Evolutionary conservation across 345 rosid genomes (phyloP).

Genomic region (Arabis hirsuta): DNA sequence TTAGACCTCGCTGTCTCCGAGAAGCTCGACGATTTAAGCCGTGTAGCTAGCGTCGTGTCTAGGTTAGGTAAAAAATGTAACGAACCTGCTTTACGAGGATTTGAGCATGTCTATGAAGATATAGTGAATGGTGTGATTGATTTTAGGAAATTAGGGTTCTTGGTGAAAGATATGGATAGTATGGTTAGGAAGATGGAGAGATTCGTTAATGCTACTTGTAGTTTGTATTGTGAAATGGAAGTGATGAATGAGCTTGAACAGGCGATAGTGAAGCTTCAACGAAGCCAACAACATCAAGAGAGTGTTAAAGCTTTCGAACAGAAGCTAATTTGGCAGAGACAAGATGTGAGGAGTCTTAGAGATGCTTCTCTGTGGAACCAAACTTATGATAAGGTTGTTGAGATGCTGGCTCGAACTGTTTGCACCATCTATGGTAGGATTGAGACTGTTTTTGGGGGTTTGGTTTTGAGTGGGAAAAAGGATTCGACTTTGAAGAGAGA

Average conservation of each 20-base stretch:
- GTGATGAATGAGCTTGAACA: conserved; percentile 86
- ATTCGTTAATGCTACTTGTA: conserved; percentile 68
- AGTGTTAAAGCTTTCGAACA: conserved; percentile 86
- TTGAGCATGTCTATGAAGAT: conserved; percentile 93
- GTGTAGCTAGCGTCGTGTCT: conserved; percentile 81
- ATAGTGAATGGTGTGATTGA: conserved; percentile 73
- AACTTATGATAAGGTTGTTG: conserved; percentile 87
- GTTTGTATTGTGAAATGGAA: conserved; percentile 88
- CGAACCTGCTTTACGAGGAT: conserved; percentile 92
- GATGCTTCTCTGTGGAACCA: conserved; percentile 92
- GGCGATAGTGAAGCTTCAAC: conserved; percentile 75
- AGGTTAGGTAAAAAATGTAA: conserved; percentile 85
- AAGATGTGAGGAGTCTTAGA: conserved; percentile 85
- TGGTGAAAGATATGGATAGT: conserved; percentile 92
- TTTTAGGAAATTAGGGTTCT: conserved; percentile 77
- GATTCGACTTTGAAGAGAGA: conserved; percentile 50
- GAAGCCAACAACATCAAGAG: conserved; percentile 75
- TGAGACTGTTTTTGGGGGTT: conserved; percentile 67
- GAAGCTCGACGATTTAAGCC: conserved; percentile 79
- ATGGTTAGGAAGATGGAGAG: conserved; percentile 95
- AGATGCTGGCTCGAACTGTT: conserved; percentile 83
- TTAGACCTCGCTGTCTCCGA: conserved; percentile 80
- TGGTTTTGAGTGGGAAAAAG: conserved; percentile 45
- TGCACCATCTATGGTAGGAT: conserved; percentile 85
- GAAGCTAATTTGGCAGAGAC: conserved; percentile 95